Base-by-base conservation (phyloP, 371 early-diverging fungal species). In the Actinomortierella wolfii region DNA sequence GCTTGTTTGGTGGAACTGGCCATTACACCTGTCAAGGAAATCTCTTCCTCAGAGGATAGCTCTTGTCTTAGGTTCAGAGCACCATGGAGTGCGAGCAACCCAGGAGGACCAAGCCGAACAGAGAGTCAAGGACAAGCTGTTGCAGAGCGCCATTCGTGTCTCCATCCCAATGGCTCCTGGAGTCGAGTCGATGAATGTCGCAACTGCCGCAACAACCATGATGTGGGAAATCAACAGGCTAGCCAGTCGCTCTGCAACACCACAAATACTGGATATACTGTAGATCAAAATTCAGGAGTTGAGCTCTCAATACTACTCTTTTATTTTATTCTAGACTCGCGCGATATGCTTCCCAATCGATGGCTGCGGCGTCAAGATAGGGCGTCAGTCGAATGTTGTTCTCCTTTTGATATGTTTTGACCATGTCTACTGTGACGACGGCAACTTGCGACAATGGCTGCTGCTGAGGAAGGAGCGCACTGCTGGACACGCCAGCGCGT, bases 141-240 rank as follows among this genome's bases (percentile, higher is more conserved):
- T 79, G 20, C 52, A 79, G 21, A 79, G 76, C 42, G 64, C 62
- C 3, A 51, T 85, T 7, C 69, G 80, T n/a, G 82, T 87, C 3
- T 82, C 86, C 7, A 68, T 85, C 20, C 86, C 86, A 2, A 85
- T 84, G 83, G 51, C 61, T 45, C 53, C 68, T 3, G 62, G 59
- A 18, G 83, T 83, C 7, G 83, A 85, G 65, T 83, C 83, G 13
- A 62, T 87, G 51, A 85, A 85, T 56, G 83, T 83, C 25, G 78
- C 83, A 2, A 73, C 61, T 29, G 85, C 81, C 17, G 86, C 85
- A 4, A 74, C 79, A 34, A 80, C 83, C 15, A 71, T 87, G 41
- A 81, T 87, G 84, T 71, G 70, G 65, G 84, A 87, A 62, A 50
- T 85, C 43, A 85, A 84, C 57, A 68, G 79, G 48, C 58, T 80